These are phyloP conservation scores for Tricholoma sp. DNA, from an alignment of 768 basidiomycete genomes.

Conservation along the genomic window DNA sequence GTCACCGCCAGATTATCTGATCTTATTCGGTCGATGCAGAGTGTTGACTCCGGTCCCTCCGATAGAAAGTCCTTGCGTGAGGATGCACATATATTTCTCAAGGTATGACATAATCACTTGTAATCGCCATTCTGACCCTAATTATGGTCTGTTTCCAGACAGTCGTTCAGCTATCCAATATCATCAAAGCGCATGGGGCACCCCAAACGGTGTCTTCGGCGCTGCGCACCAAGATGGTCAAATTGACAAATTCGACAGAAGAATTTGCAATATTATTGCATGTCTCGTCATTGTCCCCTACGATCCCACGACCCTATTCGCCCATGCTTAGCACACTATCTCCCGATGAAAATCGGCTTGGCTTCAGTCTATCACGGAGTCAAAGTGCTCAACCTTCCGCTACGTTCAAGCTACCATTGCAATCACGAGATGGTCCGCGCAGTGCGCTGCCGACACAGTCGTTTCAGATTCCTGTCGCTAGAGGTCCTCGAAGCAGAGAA, in stretches of 20 bases:
- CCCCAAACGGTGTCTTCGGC: conserved; percentile 49
- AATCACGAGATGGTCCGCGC: conserved; percentile 40
- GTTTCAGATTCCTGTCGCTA: conserved; percentile 13
- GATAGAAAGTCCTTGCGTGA: conserved; percentile 66
- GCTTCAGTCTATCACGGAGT: conserved; percentile 53
- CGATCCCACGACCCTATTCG: conserved; percentile 52
- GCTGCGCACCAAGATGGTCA: conserved; percentile 67
- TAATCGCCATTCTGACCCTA: neutral
- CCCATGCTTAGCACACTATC: conserved; percentile 39
- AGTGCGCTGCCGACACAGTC: conserved; percentile 31
- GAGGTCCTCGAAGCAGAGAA: conserved; percentile 10
- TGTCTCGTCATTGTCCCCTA: conserved; percentile 74
- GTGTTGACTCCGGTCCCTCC: conserved; percentile 39
- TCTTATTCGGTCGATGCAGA: conserved; percentile 53
- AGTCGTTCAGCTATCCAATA: conserved; percentile 71
- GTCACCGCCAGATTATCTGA: conserved; percentile 60
- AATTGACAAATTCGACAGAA: conserved; percentile 78
- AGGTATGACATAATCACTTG: conserved; percentile 40
- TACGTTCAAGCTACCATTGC: conserved; percentile 30
- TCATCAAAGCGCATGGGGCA: conserved; percentile 60
- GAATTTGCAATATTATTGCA: conserved; percentile 85
- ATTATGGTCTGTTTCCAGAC: conserved; percentile 34
- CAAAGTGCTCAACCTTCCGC: conserved; percentile 49
- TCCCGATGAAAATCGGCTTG: conserved; percentile 46
- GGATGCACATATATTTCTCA: conserved; percentile 76